Conservation (phyloP, 1,284 basidiomycete genomes). For the Pseudozyma flocculosa region DNA sequence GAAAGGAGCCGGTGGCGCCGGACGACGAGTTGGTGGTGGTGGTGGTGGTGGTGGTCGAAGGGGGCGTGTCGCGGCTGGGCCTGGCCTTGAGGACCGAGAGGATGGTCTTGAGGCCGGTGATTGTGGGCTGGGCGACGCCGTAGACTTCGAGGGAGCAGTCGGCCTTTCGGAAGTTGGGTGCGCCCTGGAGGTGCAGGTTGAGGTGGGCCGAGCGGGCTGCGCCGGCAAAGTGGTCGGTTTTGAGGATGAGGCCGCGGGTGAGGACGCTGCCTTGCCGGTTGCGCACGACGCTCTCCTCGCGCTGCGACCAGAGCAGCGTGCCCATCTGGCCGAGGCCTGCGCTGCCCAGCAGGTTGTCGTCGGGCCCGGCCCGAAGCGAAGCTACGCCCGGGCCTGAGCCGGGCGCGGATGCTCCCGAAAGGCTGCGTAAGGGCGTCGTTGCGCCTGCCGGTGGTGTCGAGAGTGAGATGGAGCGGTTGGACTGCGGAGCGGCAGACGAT, state of each 20-base stretch:
- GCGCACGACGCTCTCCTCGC: slow-evolving; percentile 69
- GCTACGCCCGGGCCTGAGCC: background rate
- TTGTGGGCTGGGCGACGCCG: slow-evolving; percentile 79
- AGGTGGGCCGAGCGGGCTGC: slow-evolving; percentile 58
- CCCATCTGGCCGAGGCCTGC: slow-evolving; percentile 29
- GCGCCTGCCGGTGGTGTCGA: too few species aligned
- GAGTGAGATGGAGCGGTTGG: too few species aligned
- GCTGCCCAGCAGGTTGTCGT: slow-evolving; percentile 17
- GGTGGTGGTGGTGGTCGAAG: too few species aligned
- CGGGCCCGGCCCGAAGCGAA: background rate
- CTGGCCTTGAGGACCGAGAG: slow-evolving; percentile 72
- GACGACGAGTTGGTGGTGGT: too few species aligned
- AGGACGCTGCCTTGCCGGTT: slow-evolving; percentile 83
- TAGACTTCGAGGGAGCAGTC: slow-evolving; percentile 61
- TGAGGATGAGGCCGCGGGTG: slow-evolving; percentile 84
- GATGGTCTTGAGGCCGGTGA: slow-evolving; percentile 87
- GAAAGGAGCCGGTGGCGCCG: too few species aligned
- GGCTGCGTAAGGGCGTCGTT: too few species aligned
- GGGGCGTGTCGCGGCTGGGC: slow-evolving; percentile 14
- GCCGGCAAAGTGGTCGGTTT: slow-evolving; percentile 65
- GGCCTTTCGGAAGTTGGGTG: slow-evolving; percentile 85
- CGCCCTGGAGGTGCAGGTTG: slow-evolving; percentile 84
- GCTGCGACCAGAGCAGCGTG: slow-evolving; percentile 30
- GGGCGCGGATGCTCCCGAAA: background rate
- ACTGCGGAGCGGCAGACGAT: too few species aligned